Evolutionary conservation across 129 eudicot genomes (phyloP).

Genomic region (Escallonia herrerae): DNA sequence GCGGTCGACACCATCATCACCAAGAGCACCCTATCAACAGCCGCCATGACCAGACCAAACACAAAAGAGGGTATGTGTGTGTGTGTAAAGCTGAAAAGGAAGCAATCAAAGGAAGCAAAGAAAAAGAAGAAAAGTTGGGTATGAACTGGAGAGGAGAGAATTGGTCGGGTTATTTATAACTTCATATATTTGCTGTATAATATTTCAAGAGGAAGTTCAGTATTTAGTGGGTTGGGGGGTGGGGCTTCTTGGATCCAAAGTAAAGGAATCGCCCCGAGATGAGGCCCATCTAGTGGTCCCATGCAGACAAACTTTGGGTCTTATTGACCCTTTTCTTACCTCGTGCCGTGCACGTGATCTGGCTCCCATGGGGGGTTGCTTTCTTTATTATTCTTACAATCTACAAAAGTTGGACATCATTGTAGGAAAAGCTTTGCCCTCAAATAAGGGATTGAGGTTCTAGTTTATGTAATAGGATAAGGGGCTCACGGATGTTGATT

Average conservation of each 20-base stretch:
- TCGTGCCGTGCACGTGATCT: neutral
- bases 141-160: neutral
- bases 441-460: too few relatives aligned
- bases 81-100: neutral
- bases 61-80: neutral
- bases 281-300: too few relatives aligned
- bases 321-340: neutral
- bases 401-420: neutral
- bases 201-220: too few relatives aligned
- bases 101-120: neutral
- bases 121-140: neutral
- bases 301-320: too few relatives aligned
- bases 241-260: neutral
- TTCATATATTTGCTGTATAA: neutral
- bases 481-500: too few relatives aligned
- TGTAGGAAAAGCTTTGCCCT: neutral
- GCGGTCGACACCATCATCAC: slow-evolving; percentile 10
- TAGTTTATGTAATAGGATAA: too few relatives aligned
- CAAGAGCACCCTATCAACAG: neutral
- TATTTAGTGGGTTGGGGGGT: neutral
- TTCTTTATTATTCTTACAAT: too few relatives aligned
- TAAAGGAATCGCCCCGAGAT: neutral
- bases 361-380: neutral
- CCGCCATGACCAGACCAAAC: slow-evolving; percentile 4
- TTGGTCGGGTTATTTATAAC: neutral